phyloP scores from a whole-genome alignment of 257 asterid genomes.

The Euphrasia confusa region DNA sequence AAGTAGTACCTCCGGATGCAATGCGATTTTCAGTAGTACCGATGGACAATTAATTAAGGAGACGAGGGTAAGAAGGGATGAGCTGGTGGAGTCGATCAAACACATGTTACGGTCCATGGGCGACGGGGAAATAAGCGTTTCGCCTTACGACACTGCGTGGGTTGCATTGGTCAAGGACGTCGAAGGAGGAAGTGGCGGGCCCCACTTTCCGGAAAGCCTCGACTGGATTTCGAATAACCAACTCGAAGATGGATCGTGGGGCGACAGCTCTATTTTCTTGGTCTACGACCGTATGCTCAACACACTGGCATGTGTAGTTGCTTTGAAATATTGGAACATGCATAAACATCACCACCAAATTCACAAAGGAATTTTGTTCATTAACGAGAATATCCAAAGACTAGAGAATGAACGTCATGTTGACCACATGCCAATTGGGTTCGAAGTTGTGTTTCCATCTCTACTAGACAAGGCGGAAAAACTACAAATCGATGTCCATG shows the following conservation, averaged over 20 bases:
- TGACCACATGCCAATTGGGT: slow-evolving; percentile 93
- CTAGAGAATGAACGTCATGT: slow-evolving; percentile 56
- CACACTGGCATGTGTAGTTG: slow-evolving; percentile 79
- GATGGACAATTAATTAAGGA: no score
- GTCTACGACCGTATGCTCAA: slow-evolving; percentile 66
- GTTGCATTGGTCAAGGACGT: slow-evolving; percentile 68
- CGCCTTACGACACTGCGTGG: slow-evolving; percentile 98
- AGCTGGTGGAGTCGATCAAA: slow-evolving; percentile 27
- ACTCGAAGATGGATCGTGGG: slow-evolving; percentile 85
- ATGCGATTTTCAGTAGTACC: slow-evolving; percentile 36
- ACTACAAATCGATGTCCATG: slow-evolving; percentile 45
- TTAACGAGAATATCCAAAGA: slow-evolving; percentile 46
- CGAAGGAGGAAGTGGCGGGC: slow-evolving; percentile 36
- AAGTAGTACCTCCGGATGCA: slow-evolving; percentile 28
- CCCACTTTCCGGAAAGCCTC: slow-evolving; percentile 66
- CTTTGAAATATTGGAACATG: slow-evolving; percentile 59
- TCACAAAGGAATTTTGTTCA: slow-evolving; percentile 47
- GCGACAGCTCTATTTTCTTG: slow-evolving; percentile 45
- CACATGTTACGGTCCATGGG: slow-evolving; percentile 53
- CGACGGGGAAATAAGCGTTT: slow-evolving; percentile 65
- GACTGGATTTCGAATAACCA: slow-evolving; percentile 78
- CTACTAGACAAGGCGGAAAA: slow-evolving; percentile 59
- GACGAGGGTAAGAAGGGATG: slow-evolving; percentile 32
- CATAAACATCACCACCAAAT: slow-evolving; percentile 47
- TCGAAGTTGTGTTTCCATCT: slow-evolving; percentile 82